Base-by-base conservation (phyloP, 805 yeast species). In the Pichia paraexigua region DNA sequence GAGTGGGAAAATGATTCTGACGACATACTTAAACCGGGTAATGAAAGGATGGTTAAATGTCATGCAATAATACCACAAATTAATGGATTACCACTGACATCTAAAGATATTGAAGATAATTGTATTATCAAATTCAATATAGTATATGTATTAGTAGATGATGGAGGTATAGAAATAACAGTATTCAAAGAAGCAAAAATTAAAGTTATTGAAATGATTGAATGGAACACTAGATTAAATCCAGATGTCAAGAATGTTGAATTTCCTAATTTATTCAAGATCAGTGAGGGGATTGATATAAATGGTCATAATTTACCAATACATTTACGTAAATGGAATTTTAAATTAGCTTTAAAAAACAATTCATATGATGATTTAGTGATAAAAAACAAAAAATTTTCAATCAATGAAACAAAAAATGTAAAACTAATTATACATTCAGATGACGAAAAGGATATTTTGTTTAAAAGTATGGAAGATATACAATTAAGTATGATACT, bases 311-410 rank as follows among this genome's bases (percentile, higher is more conserved):
- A 44, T 32, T 37, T 49, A 21, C 51, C 51, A n/a, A 17, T 40
- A 11, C 58, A 35, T 68, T 63, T 70, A 71, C 64, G 41, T 21
- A 43, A 37, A 43, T 55, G 56, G 58, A 13, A 50, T 2, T 52
- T 52, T 22, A 51, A 28, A 13, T 24, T 55, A 10, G 15, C 27
- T 7, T 18, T 50, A 6, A 43, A 28, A 21, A 67, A 60, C 35
- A 63, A 70, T 54, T 55, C 64, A 12, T 67, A 66, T 76, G 64
- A 52, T 46, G 65, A 60, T 45, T 7, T 54, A 2, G 21, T 20
- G 7, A 21, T 49, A 5, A 39, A n/a, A 18, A 24, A 35, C 15
- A 40, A 49, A 13, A 47, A 47, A 17, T 49, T 49, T 45, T n/a
- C 25, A 2, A 27, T 49, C 6, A 24, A 25, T 35, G 52, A 43